Base-by-base conservation (phyloP, 176 grass and related monocot species). In the Ampelocalamus luodianensis region DNA sequence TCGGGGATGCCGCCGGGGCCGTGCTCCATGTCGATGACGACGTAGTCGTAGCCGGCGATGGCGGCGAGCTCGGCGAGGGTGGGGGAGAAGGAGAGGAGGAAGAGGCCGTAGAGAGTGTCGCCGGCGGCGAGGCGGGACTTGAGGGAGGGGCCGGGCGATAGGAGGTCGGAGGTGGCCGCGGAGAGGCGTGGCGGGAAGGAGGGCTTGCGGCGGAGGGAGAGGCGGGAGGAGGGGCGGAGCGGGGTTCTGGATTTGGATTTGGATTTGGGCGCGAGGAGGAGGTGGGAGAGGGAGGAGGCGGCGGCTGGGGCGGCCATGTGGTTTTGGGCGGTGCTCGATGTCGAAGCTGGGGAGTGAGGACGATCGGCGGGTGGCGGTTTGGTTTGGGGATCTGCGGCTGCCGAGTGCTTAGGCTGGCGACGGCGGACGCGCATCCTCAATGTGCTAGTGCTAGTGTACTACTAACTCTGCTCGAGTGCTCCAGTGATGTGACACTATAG, bases 11-110 rank as follows among this genome's bases (percentile, higher is more conserved):
- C 89, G 15, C 96, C 96, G 0, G 89, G 87, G 15, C 96, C 96
- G 83, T 98, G 96, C 88, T 98, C 96, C 87, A 98, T 88, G 82
- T 98, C 96, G 26, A 98, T 62, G 26, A 95, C 90, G 60, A 90
- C 91, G 72, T 95, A 98, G 83, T 98, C 96, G 77, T 98, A 98
- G 49, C 96, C 93, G 16, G 93, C 96, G 38, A 95, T 83, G n/a
- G 85, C 89, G 0, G 93, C 91, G 38, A 98, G 86, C 86, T 98
- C 96, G 20, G 96, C 87, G 38, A 98, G 87, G 14, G 93, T 95
- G 0, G 93, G 91, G 69, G 88, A 89, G 81, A 92, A 93, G 88
- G 93, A 95, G 78, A 99, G 83, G 65, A 96, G 93, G 73, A 96
- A 99, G 71, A 99, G 80, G 6, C 96, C 91, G 15, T 99, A 99